Evolutionary conservation across 176 grass and related monocot species (phyloP).

Genomic region (Bothriochloa decipiens): DNA sequence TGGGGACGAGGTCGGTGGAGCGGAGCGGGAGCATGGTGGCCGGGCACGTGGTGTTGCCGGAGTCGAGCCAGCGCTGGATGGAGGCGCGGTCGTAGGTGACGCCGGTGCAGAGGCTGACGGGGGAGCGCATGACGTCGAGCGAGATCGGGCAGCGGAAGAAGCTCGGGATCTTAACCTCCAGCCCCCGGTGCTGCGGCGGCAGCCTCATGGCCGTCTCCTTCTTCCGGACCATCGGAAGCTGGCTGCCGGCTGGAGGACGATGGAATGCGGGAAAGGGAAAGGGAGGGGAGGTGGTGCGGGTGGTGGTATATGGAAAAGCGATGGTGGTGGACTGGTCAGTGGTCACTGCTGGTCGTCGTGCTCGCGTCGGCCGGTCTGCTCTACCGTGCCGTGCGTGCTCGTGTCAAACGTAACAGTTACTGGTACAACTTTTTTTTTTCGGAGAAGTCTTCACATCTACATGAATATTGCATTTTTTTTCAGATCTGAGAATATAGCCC

Average conservation of each 20-base stretch:
- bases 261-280: constrained; percentile 33
- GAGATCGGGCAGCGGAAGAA: constrained; percentile 97
- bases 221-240: constrained; percentile 43
- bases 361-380: not conserved
- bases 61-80: constrained; percentile 91
- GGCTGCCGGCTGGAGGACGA: constrained; percentile 3
- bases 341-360: not conserved
- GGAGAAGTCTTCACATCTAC: too few species aligned
- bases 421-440: too few species aligned
- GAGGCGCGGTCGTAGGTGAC: constrained; percentile 94
- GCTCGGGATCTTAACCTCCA: constrained; percentile 81
- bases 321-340: not conserved
- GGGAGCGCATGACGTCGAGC: constrained; percentile 94
- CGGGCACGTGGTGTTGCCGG: constrained; percentile 87
- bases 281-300: not conserved
- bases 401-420: constrained; percentile 4
- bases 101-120: constrained; percentile 94
- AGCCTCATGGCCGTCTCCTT: constrained; percentile 52
- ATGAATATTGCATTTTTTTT: too few species aligned
- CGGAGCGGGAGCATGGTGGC: constrained; percentile 80
- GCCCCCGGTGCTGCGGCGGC: constrained; percentile 40
- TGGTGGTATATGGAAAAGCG: constrained; percentile 24
- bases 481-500: too few species aligned
- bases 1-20: constrained; percentile 73
- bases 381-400: not conserved